A percentile compares a stretch with the other conserved stretches of the same genome.
Conservation (phyloP, 2,329 filamentous ascomycete genomes). For the Pseudogymnoascus sp. region DNA sequence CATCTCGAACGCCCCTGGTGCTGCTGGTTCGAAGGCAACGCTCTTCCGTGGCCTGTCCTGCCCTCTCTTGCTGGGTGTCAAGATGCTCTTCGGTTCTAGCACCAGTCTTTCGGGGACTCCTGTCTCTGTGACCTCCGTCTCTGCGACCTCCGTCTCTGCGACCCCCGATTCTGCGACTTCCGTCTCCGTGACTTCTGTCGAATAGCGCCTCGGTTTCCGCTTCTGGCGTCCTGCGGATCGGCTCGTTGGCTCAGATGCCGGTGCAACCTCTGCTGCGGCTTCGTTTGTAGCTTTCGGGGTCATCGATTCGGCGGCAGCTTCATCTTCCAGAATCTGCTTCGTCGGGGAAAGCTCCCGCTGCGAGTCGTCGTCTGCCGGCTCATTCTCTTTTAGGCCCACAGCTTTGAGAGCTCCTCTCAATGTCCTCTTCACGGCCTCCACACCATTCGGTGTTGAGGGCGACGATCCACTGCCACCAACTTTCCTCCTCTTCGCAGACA, state of each 20-base stretch:
- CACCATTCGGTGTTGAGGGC: constrained; percentile 18
- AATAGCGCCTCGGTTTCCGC: not conserved
- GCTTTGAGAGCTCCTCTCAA: constrained; percentile 12
- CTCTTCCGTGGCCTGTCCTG: constrained; percentile 39
- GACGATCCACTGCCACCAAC: constrained; percentile 10
- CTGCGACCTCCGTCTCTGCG: not conserved
- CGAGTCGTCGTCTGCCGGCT: constrained; percentile 14
- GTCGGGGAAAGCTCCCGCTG: constrained; percentile 15
- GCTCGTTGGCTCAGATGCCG: not conserved
- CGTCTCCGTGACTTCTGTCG: not conserved
- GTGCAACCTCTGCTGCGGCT: not conserved
- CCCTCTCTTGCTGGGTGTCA: constrained; percentile 44
- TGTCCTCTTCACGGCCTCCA: constrained; percentile 17
- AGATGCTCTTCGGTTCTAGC: constrained; percentile 41
- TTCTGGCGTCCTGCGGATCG: not conserved
- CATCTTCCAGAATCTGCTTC: not conserved
- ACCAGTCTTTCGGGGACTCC: not conserved
- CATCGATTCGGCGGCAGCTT: constrained; percentile 4
- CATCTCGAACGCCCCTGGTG: constrained; percentile 33
- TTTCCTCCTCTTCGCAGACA: constrained; percentile 16
- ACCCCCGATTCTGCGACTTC: not conserved
- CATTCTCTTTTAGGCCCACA: constrained; percentile 2
- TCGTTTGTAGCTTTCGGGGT: not conserved
- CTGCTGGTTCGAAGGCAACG: constrained; percentile 41
- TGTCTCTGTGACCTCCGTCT: not conserved